A percentile compares a stretch with the other conserved stretches of the same genome.
Conservation (phyloP, 208 protist species). For the Trypanosoma mega region DNA sequence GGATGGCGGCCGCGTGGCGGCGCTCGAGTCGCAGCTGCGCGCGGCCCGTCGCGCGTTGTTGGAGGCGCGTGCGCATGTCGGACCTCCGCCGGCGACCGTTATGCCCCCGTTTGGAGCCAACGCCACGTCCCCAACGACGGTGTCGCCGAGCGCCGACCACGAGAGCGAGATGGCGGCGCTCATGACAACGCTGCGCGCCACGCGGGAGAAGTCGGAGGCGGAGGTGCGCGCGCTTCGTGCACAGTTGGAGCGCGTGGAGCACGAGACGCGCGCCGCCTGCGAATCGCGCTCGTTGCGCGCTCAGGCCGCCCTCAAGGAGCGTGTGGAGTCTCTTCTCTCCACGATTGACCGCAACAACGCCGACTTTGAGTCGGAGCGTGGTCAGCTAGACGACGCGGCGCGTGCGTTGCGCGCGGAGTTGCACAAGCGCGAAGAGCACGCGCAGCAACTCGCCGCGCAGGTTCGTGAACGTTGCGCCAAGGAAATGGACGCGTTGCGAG, state of each 20-base stretch:
- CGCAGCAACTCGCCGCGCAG: constrained; percentile 1
- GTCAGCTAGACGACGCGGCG: constrained; percentile 12
- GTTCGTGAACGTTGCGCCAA: constrained; percentile 6
- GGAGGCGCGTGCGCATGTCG: constrained; percentile 1
- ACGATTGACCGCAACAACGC: constrained; percentile 13
- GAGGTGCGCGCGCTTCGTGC: background rate
- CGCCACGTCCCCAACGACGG: background rate
- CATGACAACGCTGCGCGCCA: background rate
- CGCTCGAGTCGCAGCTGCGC: background rate
- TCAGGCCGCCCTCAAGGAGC: background rate
- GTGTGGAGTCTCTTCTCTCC: constrained; percentile 12
- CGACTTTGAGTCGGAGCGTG: constrained; percentile 3
- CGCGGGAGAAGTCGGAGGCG: constrained; percentile 1
- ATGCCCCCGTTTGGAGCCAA: no score
- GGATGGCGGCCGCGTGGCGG: constrained; percentile 3
- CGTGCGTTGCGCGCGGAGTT: constrained; percentile 2
- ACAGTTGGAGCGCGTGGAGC: background rate
- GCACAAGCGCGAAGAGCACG: constrained; percentile 7
- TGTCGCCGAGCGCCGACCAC: background rate
- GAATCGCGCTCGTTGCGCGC: constrained; percentile 3
- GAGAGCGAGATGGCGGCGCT: constrained; percentile 8
- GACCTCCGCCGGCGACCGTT: background rate
- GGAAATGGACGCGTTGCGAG: constrained; percentile 15
- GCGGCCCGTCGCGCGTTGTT: background rate
- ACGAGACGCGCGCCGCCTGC: constrained; percentile 7